phyloP scores from a whole-genome alignment of 192 early-diverging fungal species.

The Linnemannia elongata region DNA sequence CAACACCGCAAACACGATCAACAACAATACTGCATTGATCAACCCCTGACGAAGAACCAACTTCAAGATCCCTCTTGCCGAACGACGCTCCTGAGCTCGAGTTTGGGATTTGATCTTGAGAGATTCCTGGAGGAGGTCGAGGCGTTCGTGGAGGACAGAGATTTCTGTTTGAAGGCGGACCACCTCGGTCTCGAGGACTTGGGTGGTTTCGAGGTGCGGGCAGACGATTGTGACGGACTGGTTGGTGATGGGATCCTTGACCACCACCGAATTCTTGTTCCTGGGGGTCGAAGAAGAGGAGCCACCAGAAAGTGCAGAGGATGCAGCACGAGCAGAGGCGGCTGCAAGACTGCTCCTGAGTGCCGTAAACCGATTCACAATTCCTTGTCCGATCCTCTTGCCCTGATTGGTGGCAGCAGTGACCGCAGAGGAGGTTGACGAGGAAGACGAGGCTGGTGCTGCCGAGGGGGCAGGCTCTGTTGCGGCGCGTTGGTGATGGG shows the following conservation, averaged over 20 bases:
- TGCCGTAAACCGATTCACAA: conserved; percentile 41
- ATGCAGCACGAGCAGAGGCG: conserved; percentile 36
- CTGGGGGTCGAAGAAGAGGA: not conserved
- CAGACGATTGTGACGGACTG: conserved; percentile 37
- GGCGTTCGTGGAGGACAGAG: conserved; percentile 47
- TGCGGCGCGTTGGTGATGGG: not conserved
- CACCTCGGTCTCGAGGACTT: conserved; percentile 33
- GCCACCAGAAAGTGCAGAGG: conserved; percentile 29
- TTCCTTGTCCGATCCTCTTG: conserved; percentile 35
- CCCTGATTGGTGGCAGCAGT: conserved; percentile 21
- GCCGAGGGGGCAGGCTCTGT: conserved; percentile 16
- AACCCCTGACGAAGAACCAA: conserved; percentile 44
- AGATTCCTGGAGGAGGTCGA: conserved; percentile 48
- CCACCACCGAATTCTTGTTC: conserved; percentile 28
- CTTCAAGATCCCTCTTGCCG: conserved; percentile 35
- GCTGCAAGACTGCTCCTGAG: conserved; percentile 40
- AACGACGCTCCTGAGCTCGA: conserved; percentile 30
- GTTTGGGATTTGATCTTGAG: conserved; percentile 45
- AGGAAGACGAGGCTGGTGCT: not conserved
- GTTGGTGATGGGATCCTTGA: conserved; percentile 33
- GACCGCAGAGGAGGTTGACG: conserved; percentile 22
- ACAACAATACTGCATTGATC: conserved; percentile 43
- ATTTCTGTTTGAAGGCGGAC: conserved; percentile 45
- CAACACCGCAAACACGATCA: conserved; percentile 51
- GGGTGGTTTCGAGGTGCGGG: conserved; percentile 27